Base-by-base conservation (phyloP, 31 red algal species). In the Bonnemaisonia californica region DNA sequence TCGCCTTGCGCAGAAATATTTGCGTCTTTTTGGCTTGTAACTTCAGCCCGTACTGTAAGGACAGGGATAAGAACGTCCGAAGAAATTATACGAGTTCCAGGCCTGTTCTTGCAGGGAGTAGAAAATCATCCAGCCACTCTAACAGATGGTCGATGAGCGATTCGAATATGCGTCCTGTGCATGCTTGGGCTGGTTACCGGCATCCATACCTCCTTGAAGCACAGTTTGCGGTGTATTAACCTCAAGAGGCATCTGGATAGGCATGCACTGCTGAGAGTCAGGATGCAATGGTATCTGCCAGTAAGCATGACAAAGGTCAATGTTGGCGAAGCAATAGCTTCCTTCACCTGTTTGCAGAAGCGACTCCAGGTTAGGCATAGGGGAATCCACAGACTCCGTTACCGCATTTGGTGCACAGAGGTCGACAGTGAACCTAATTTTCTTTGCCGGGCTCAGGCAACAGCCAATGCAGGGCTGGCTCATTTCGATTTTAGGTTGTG, bases 71-170 rank as follows among this genome's bases (percentile, higher is more conserved):
- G 31, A 77, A 59, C 16, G 5, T 4, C 30, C n/a, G 4, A 12
- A 77, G 8, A 19, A 8, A 27, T 5, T 4, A 22, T n/a, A 77
- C 18, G 19, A 77, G 54, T 7, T 77, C 72, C 13, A 28, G 19
- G 13, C 61, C 72, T 4, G 7, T 24, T 59, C 30, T 57, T 13
- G 37, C 72, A 33, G 62, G 72, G 28, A 77, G 24, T 21, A 77
- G 41, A 30, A 77, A 77, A 58, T 77, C 45, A 27, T 77, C 72
- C 23, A 77, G 37, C 45, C 72, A 77, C 28, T 77, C 54, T 9
- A 77, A 12, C 9, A 34, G 54, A 5, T 77, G 24, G 45, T 41
- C 34, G 4, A 38, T 8, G 9, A 38, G 29, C 12, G 27, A 29
- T 29, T 41, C 29, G 22, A 71, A 71, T 12, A 71, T 22, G 7